Evolutionary conservation across 2,329 filamentous ascomycete genomes (phyloP).

Genomic region (Helicocarpus griseus): DNA sequence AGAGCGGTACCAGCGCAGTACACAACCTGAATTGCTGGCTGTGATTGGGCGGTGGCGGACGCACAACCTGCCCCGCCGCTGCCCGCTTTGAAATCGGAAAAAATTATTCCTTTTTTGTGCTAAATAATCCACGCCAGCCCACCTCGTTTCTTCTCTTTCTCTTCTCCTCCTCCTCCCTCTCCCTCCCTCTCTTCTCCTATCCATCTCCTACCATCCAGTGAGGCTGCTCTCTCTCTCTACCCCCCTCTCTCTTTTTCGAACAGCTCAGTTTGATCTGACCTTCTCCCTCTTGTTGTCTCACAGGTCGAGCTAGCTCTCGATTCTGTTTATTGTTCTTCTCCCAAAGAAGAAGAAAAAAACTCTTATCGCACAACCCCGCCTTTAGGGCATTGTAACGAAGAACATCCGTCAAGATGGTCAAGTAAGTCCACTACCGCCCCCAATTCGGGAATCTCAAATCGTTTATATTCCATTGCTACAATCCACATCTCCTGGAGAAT

Average conservation of each 20-base stretch:
- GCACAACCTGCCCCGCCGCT: conserved; percentile 12
- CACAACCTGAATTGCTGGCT: background rate
- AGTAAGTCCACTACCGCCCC: conserved; percentile 59
- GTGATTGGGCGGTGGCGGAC: conserved; percentile 6
- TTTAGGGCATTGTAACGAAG: conserved; percentile 26
- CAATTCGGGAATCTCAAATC: too few species aligned
- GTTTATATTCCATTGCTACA: too few species aligned
- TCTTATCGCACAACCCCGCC: conserved; percentile 27
- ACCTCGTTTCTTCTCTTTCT: conserved; percentile 19
- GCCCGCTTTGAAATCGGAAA: conserved; percentile 22
- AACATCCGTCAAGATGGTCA: conserved; percentile 93
- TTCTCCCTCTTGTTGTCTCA: conserved; percentile 21
- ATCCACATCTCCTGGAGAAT: too few species aligned
- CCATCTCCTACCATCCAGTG: background rate
- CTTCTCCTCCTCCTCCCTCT: conserved; percentile 17
- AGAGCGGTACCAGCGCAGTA: background rate
- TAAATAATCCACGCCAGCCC: too few species aligned
- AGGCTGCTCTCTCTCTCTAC: conserved; percentile 10
- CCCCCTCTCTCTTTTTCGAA: conserved; percentile 7
- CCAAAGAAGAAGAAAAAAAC: conserved; percentile 14
- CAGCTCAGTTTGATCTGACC: conserved; percentile 15
- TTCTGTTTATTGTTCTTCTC: conserved; percentile 30
- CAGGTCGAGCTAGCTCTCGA: conserved; percentile 37
- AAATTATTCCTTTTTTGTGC: too few species aligned
- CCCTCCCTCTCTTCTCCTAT: conserved; percentile 13